A percentile compares a stretch with the other conserved stretches of the same genome.
Evolutionary conservation across 192 early-diverging fungal genomes (phyloP).

Genomic region (Hyaloraphidium curvatum): DNA sequence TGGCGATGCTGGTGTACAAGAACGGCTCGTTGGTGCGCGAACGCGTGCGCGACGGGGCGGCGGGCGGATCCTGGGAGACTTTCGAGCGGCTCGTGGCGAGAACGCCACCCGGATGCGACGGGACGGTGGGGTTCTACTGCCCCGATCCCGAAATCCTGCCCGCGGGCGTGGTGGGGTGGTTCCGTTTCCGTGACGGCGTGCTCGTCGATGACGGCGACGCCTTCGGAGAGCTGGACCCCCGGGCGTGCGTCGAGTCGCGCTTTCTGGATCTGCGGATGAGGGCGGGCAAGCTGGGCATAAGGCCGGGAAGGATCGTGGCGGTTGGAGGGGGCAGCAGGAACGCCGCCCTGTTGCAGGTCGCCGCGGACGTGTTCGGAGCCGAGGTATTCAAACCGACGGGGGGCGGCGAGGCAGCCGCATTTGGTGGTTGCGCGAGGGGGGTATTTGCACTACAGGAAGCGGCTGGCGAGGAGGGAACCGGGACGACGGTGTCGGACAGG

Average conservation of each 20-base stretch:
- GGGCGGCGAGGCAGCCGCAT: slow-evolving; percentile 30
- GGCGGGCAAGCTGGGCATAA: slow-evolving; percentile 4
- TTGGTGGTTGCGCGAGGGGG: slow-evolving; percentile 38
- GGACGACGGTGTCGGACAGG: not conserved
- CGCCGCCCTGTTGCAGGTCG: slow-evolving; percentile 25
- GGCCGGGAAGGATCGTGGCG: slow-evolving; percentile 33
- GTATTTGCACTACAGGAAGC: no score
- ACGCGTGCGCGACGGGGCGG: slow-evolving; percentile 25
- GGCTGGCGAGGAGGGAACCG: not conserved
- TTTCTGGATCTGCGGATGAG: slow-evolving; percentile 42
- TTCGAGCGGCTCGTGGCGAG: slow-evolving; percentile 31
- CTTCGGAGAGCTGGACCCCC: slow-evolving; percentile 17
- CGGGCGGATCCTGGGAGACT: slow-evolving; percentile 40
- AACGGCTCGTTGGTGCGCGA: slow-evolving; percentile 37
- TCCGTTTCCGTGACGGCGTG: slow-evolving; percentile 28
- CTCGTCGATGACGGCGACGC: slow-evolving; percentile 17
- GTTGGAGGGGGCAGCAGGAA: slow-evolving; percentile 58
- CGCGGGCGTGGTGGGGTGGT: slow-evolving; percentile 35
- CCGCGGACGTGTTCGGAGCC: slow-evolving; percentile 53
- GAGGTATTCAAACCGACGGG: slow-evolving; percentile 24
- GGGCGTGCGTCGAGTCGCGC: slow-evolving; percentile 57
- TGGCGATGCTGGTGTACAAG: slow-evolving; percentile 67
- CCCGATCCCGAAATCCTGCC: slow-evolving; percentile 57
- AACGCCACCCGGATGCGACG: slow-evolving; percentile 6
- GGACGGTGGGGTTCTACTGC: slow-evolving; percentile 49